A percentile compares a stretch with the other conserved stretches of the same genome.
Evolutionary conservation across 805 yeast genomes (phyloP).

Genomic region (Brettanomyces bruxellensis): DNA sequence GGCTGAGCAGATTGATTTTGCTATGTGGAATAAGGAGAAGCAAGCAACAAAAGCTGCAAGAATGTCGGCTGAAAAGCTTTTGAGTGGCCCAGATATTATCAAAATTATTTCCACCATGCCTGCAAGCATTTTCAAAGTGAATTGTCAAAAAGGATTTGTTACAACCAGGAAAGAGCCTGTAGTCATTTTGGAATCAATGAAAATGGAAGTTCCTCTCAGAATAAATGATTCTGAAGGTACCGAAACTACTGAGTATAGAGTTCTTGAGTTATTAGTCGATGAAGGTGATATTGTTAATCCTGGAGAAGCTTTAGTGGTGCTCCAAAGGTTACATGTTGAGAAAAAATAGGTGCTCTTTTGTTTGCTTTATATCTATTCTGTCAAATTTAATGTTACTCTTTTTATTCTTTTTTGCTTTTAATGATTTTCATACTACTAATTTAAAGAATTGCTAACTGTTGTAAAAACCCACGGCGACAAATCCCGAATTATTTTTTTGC

Average conservation of each 20-base stretch:
- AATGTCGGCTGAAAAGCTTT: slow-evolving; percentile 8
- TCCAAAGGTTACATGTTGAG: neutral
- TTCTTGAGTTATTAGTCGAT: slow-evolving; percentile 20
- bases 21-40: slow-evolving; percentile 19
- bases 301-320: slow-evolving; percentile 16
- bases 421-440: too few species aligned
- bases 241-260: slow-evolving; percentile 9
- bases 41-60: slow-evolving; percentile 13
- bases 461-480: too few species aligned
- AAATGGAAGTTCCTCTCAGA: slow-evolving; percentile 27
- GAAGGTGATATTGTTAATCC: slow-evolving; percentile 27
- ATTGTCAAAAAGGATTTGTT: slow-evolving; percentile 15
- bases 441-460: too few species aligned
- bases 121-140: slow-evolving; percentile 26
- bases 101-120: slow-evolving; percentile 23
- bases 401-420: too few species aligned
- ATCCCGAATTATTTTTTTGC: too few species aligned
- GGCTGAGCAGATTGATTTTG: slow-evolving; percentile 14
- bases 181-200: slow-evolving; percentile 27
- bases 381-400: too few species aligned
- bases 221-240: slow-evolving; percentile 11
- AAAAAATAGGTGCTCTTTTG: neutral
- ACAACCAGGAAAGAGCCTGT: slow-evolving; percentile 15
- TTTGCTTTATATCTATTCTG: neutral
- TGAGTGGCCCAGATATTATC: slow-evolving; percentile 17